Percentiles rank a stretch among this genome's conserved stretches.
phyloP scores from a whole-genome alignment of 2,329 filamentous ascomycete species.

The Colletotrichum chrysophilum region DNA sequence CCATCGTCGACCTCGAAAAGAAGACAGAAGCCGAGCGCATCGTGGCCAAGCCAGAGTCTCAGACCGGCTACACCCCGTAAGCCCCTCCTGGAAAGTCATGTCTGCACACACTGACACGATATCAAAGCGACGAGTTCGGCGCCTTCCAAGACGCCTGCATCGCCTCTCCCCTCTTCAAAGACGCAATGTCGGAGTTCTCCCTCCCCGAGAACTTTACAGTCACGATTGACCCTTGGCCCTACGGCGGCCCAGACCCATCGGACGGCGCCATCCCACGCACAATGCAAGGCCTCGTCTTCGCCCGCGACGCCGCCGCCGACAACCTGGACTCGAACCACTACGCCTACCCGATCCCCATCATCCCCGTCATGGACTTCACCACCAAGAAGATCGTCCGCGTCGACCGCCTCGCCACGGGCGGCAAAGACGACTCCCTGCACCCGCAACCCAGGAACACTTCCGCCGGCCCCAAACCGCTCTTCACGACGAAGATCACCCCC shows the following conservation, averaged over 20 bases:
- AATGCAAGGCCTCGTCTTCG: slow-evolving; percentile 57
- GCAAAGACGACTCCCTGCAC: slow-evolving; percentile 48
- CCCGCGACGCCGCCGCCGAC: slow-evolving; percentile 43
- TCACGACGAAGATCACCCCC: slow-evolving; percentile 43
- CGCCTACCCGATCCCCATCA: slow-evolving; percentile 63
- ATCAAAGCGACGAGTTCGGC: slow-evolving; percentile 41
- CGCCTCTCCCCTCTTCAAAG: slow-evolving; percentile 49
- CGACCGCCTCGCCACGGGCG: slow-evolving; percentile 59
- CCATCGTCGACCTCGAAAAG: slow-evolving; percentile 42
- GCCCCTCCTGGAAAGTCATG: not conserved
- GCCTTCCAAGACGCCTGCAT: slow-evolving; percentile 44
- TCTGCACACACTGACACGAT: not conserved
- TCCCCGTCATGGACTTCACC: slow-evolving; percentile 62
- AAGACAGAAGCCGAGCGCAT: slow-evolving; percentile 33
- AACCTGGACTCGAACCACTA: slow-evolving; percentile 67
- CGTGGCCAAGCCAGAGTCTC: slow-evolving; percentile 31
- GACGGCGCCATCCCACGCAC: slow-evolving; percentile 42
- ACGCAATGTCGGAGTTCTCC: slow-evolving; percentile 50
- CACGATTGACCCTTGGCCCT: slow-evolving; percentile 69
- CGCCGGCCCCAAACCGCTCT: slow-evolving; percentile 46
- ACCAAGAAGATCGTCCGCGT: slow-evolving; percentile 61
- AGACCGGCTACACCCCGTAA: slow-evolving; percentile 42
- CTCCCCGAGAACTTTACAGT: slow-evolving; percentile 49
- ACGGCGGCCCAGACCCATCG: slow-evolving; percentile 50
- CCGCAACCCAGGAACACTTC: slow-evolving; percentile 32